These are phyloP conservation scores for Cucurbita argyrosperma DNA, from an alignment of 306 rosid species.

Conservation along the genomic window DNA sequence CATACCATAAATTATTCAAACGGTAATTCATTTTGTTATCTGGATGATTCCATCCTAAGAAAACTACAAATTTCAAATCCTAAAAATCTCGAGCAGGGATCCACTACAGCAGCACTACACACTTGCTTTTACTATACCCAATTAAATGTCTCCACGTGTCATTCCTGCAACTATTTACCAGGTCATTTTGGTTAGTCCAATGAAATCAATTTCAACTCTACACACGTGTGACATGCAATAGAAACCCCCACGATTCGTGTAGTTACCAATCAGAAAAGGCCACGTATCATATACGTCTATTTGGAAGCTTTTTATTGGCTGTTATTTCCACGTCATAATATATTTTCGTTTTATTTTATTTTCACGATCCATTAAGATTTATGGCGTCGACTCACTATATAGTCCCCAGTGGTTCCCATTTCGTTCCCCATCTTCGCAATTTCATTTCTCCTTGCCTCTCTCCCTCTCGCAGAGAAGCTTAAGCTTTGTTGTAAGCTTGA, in stretches of 20 bases:
- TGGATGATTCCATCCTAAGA: not conserved
- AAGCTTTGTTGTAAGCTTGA: not conserved
- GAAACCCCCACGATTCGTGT: conserved; percentile 6
- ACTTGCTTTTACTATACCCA: not conserved
- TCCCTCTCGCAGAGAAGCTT: not conserved
- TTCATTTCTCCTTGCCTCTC: not conserved
- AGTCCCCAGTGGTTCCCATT: not conserved
- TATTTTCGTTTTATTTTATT: not conserved
- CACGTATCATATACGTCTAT: not conserved
- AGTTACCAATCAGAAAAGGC: not conserved
- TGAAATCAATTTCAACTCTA: not conserved
- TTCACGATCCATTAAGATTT: not conserved
- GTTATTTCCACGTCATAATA: not conserved
- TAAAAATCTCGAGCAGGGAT: not conserved
- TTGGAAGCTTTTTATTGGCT: not conserved
- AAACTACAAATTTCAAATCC: not conserved
- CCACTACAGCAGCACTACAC: not conserved
- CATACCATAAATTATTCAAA: not conserved
- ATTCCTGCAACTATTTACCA: not conserved
- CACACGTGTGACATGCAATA: not conserved
- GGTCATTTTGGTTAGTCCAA: not conserved
- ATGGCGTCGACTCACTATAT: conserved; percentile 1
- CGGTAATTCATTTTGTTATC: not conserved
- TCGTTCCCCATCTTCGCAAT: not conserved
- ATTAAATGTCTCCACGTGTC: not conserved